Base-by-base conservation (phyloP, 202 grass and related monocot genomes). In the Schoenoplectus tabernaemontani region DNA sequence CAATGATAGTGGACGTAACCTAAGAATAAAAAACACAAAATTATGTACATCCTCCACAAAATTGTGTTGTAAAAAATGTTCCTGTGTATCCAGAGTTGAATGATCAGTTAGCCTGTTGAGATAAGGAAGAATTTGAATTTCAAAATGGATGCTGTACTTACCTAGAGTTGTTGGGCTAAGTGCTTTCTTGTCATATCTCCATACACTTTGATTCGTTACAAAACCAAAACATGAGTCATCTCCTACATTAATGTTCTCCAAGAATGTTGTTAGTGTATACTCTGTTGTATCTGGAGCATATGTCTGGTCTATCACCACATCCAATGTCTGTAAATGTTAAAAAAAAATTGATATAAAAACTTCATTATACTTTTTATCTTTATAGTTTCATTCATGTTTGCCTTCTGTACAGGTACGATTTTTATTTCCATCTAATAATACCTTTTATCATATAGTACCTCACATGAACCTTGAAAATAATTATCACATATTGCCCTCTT, bases 261-360 rank as follows among this genome's bases (percentile, higher is more conserved):
- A n/a, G n/a, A n/a, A 96, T 72, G 90, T 93, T 34, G 92, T 87
- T 84, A 96, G 47, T 81, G 84, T 91, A 78, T 99, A 99, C 65
- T 88, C 85, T 76, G 70, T 76, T 41, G 85, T 84, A 50, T 93
- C 81, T 50, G 72, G 87, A 79, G 65, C 78, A 75, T 88, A 81
- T 43, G 92, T 99, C 72, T 99, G 96, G 89, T 99, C 90, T 78
- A 99, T 89, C 69, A 96, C 96, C 38, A 96, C 89, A 66, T 99
- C 96, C 85, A 99, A 83, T 73, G 85, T 96, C 96, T 99, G 88
- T 68, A 80, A 86, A 87, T 46, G 17, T 24, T 59, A 56, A 61
- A n/a, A 86, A 63, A 62, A 42, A 70, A 81, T 53, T 65, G n/a
- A 85, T 74, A 87, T 54, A 61, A 73, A 77, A 75, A 60, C 63